phyloP scores from a whole-genome alignment of 495 filamentous ascomycete species.

The Amphirosellinia nigrospora region DNA sequence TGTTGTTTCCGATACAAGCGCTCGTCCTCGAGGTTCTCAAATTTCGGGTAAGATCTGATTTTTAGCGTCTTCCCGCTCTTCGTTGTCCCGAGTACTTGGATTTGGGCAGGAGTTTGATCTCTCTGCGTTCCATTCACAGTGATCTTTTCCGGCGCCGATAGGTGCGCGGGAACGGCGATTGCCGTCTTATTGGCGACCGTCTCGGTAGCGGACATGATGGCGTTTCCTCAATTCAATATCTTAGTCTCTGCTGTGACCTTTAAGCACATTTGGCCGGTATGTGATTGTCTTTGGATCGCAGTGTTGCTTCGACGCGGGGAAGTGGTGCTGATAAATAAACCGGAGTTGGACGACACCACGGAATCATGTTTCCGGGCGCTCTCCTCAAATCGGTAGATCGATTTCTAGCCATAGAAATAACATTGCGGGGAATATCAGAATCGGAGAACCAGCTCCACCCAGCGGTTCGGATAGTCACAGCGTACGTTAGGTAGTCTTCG shows the following conservation, averaged over 20 bases:
- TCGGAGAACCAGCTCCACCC: slow-evolving; percentile 4
- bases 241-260: neutral
- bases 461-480: neutral
- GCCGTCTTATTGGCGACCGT: slow-evolving; percentile 17
- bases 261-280: neutral
- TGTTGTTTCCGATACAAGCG: slow-evolving; percentile 73
- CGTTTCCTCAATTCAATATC: neutral
- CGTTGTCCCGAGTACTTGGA: slow-evolving; percentile 43
- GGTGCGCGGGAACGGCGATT: neutral
- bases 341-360: neutral
- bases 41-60: slow-evolving; percentile 63
- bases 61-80: slow-evolving; percentile 51
- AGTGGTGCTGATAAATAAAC: neutral
- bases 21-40: slow-evolving; percentile 63
- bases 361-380: slow-evolving; percentile 12
- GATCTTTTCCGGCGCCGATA: slow-evolving; percentile 5
- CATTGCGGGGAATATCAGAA: slow-evolving; percentile 14
- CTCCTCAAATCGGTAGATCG: slow-evolving; percentile 2
- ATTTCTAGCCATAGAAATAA: no score
- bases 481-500: neutral
- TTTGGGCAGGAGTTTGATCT: slow-evolving; percentile 30
- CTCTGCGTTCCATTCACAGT: slow-evolving; percentile 13
- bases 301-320: slow-evolving; percentile 2
- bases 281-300: neutral
- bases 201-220: slow-evolving; percentile 15